Percentiles rank a stretch among this genome's conserved stretches.
Conservation (phyloP, 805 yeast species). For the Metschnikowia lochheadii region DNA sequence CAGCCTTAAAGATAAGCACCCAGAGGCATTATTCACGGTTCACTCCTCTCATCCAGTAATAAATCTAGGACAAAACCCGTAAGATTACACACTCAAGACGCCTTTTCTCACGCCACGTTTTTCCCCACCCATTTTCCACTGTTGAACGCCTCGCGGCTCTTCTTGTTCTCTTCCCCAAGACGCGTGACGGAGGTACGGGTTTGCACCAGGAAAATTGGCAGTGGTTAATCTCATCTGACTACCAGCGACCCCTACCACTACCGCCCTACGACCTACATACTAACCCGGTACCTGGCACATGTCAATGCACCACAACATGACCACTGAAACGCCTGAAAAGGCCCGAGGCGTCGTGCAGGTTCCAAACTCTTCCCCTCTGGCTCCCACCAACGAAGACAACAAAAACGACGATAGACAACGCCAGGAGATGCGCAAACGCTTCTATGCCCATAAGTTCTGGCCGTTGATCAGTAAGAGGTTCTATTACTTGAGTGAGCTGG, state of each 20-base stretch:
- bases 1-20: background rate
- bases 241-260: background rate
- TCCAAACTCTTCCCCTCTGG: conserved; percentile 39
- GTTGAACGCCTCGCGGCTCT: background rate
- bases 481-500: conserved; percentile 38
- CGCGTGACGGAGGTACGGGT: conserved; percentile 3
- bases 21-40: no score
- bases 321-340: conserved; percentile 14
- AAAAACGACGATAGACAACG: conserved; percentile 13
- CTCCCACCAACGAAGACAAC: conserved; percentile 3
- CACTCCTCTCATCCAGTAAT: no score
- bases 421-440: conserved; percentile 25
- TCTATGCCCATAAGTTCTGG: conserved; percentile 37
- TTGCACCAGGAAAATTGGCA: background rate
- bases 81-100: no score
- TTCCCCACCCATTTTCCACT: no score
- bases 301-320: conserved; percentile 5
- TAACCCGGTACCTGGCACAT: background rate
- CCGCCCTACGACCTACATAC: background rate
- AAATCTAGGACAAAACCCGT: no score
- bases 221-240: conserved; percentile 1
- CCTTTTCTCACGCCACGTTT: no score
- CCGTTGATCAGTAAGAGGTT: conserved; percentile 34
- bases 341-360: conserved; percentile 28
- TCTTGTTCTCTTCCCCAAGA: background rate